A percentile compares a stretch with the other conserved stretches of the same genome.
phyloP scores from a whole-genome alignment of 306 rosid genomes.

The Fragaria ananassa region DNA sequence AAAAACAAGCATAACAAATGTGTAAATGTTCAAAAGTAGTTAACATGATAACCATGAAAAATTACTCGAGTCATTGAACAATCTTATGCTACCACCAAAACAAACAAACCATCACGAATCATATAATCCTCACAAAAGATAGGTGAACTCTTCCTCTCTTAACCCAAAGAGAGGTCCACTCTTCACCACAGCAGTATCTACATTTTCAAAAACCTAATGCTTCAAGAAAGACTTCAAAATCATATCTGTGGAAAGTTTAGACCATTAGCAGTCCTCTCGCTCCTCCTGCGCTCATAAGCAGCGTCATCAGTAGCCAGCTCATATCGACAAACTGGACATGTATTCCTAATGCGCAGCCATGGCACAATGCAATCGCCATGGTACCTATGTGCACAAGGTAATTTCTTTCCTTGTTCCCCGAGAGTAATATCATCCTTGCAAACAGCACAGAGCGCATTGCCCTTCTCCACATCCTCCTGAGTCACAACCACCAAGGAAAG shows the following conservation, averaged over 20 bases:
- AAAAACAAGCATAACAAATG: conserved; percentile 18
- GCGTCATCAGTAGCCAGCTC: conserved; percentile 75
- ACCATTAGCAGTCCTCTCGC: conserved; percentile 29
- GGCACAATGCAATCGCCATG: conserved; percentile 80
- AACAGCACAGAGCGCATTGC: conserved; percentile 57
- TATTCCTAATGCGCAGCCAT: conserved; percentile 75
- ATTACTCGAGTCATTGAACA: conserved; percentile 21
- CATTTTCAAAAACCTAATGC: conserved; percentile 35
- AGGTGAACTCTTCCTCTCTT: not conserved
- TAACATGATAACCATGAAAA: conserved; percentile 9
- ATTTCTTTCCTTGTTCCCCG: conserved; percentile 51
- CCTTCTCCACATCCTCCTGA: conserved; percentile 42
- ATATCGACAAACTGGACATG: conserved; percentile 86
- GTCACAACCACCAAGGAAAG: conserved; percentile 49
- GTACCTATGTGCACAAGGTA: conserved; percentile 71
- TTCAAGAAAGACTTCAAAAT: conserved; percentile 26
- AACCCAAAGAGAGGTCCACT: not conserved
- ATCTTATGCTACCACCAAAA: conserved; percentile 22
- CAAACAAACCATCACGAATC: conserved; percentile 27
- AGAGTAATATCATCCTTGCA: conserved; percentile 62
- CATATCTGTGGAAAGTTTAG: conserved; percentile 19
- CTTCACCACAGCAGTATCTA: conserved; percentile 36
- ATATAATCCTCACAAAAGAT: conserved; percentile 11
- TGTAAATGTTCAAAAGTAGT: conserved; percentile 8
- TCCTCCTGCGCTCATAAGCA: conserved; percentile 63